phyloP scores from a whole-genome alignment of 805 yeast genomes.

The Myxozyma mucilagina region DNA sequence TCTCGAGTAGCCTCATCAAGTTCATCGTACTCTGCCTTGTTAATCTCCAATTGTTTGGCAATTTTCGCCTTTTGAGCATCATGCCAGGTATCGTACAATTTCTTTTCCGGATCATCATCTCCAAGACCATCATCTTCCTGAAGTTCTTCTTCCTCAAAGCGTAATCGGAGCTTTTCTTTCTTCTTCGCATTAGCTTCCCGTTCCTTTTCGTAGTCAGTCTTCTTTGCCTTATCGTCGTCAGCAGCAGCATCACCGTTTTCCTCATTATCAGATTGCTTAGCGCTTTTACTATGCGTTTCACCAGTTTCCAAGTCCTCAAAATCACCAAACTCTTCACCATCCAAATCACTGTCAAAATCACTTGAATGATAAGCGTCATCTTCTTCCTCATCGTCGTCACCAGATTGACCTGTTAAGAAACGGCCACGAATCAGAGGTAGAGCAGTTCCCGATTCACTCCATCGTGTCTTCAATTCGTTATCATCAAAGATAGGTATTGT shows the following conservation, averaged over 20 bases:
- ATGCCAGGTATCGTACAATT: constrained; percentile 94
- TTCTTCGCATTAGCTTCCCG: constrained; percentile 81
- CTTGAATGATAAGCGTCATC: constrained; percentile 43
- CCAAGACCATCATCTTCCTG: constrained; percentile 56
- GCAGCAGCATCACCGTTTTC: constrained; percentile 35
- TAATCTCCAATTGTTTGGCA: constrained; percentile 93
- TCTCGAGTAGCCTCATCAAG: constrained; percentile 77
- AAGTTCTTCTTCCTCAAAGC: constrained; percentile 77
- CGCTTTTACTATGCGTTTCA: constrained; percentile 45
- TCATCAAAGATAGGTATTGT: constrained; percentile 28
- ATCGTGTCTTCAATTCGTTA: constrained; percentile 27
- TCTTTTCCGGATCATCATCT: constrained; percentile 74
- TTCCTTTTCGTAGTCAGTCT: constrained; percentile 62
- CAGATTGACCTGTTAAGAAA: constrained; percentile 31
- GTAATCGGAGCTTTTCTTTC: constrained; percentile 83
- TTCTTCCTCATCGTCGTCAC: constrained; percentile 39
- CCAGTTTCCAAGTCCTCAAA: constrained; percentile 36
- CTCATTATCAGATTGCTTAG: constrained; percentile 40
- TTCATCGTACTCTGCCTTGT: constrained; percentile 63
- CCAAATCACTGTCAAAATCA: constrained; percentile 55
- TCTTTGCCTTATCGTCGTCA: constrained; percentile 25
- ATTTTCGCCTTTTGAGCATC: constrained; percentile 95
- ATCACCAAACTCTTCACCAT: constrained; percentile 52
- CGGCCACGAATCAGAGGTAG: constrained; percentile 19
- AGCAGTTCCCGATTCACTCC: constrained; percentile 25